Conservation (phyloP, 129 eudicot species). For the Rutidosis leptorrhynchoides region DNA sequence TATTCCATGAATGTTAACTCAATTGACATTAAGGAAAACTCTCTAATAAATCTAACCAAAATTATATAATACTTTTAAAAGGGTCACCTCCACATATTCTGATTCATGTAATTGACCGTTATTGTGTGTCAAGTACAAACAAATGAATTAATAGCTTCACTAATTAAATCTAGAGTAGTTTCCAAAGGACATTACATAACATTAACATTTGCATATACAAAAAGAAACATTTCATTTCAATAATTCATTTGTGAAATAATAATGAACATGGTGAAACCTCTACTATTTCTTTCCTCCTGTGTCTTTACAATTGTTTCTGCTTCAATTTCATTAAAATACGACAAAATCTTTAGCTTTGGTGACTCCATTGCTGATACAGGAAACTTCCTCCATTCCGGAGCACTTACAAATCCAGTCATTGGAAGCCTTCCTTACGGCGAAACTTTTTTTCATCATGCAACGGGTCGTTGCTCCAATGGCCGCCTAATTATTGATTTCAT, state of each 20-base stretch:
- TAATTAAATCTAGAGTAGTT: slow-evolving; percentile 12
- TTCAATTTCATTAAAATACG: slow-evolving; percentile 29
- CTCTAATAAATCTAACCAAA: no score
- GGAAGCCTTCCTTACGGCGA: slow-evolving; percentile 64
- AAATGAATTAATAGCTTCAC: slow-evolving; percentile 15
- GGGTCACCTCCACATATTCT: no score
- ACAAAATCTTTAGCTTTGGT: slow-evolving; percentile 72
- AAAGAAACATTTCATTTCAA: neutral
- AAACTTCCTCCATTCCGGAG: slow-evolving; percentile 57
- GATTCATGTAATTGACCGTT: neutral
- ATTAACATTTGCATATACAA: slow-evolving; percentile 6
- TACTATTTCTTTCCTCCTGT: slow-evolving; percentile 29
- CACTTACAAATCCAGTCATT: slow-evolving; percentile 57
- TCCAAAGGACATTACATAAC: slow-evolving; percentile 2
- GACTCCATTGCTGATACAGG: slow-evolving; percentile 86
- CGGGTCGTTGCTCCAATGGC: slow-evolving; percentile 88
- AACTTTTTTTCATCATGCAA: slow-evolving; percentile 57
- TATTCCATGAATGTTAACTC: no score
- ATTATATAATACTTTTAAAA: no score
- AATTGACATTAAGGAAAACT: no score
- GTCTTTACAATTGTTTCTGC: slow-evolving; percentile 26
- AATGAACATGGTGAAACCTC: slow-evolving; percentile 29
- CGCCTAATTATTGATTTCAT: slow-evolving; percentile 64
- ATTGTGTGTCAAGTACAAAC: slow-evolving; percentile 19
- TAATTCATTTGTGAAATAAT: neutral